Percentiles rank a stretch among this genome's conserved stretches.
Conservation (phyloP, 305 asterid genomes). For the Solanum aculeatissimum region DNA sequence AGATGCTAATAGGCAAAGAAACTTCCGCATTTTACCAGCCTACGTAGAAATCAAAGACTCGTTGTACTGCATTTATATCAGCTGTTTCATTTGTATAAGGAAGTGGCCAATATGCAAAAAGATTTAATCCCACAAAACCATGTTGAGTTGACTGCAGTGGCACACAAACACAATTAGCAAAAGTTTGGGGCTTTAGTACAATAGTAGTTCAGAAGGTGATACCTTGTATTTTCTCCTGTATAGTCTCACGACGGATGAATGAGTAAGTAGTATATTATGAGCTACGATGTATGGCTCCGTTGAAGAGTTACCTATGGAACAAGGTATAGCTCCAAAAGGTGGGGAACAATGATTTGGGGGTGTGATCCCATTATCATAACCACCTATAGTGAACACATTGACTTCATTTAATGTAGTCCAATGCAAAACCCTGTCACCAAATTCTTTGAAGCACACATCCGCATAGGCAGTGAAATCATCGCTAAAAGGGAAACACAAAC, state of each 20-base stretch:
- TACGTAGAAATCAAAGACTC: background rate
- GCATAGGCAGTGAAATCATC: conserved; percentile 38
- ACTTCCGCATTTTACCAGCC: conserved; percentile 1
- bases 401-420: conserved; percentile 56
- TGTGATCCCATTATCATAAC: conserved; percentile 22
- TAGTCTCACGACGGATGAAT: conserved; percentile 36
- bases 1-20: background rate
- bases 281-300: conserved; percentile 45
- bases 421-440: conserved; percentile 38
- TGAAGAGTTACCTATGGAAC: conserved; percentile 35
- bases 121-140: conserved; percentile 2
- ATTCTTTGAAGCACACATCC: conserved; percentile 47
- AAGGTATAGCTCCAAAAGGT: conserved; percentile 2
- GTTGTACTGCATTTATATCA: background rate
- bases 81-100: background rate
- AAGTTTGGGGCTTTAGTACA: background rate
- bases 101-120: background rate
- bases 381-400: conserved; percentile 30
- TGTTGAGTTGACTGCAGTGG: conserved; percentile 2
- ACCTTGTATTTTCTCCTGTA: conserved; percentile 52
- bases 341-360: conserved; percentile 39
- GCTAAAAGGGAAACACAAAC: conserved; percentile 14
- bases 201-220: background rate
- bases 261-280: conserved; percentile 49
- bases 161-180: background rate